Evolutionary conservation across 1,139 yeast species (phyloP), one percentile per base, ranked within the genome.

Genomic region (Pneumocystis canis): DNA sequence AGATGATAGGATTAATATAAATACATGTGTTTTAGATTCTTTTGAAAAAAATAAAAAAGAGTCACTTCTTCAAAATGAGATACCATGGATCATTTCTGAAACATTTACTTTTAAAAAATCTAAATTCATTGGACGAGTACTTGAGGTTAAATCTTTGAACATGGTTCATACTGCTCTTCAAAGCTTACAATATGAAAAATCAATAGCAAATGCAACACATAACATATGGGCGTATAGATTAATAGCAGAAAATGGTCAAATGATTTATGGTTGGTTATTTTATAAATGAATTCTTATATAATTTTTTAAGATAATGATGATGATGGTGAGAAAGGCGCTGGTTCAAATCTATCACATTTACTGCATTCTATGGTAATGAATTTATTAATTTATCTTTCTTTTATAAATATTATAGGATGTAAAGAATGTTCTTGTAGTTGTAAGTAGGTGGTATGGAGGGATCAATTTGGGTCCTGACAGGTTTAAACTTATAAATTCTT

Each of bases 321-420:
- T 71, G 98, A 92, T 71, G 98, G 98, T 3, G 99, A 92, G 71
- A 80, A 95, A 0, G 98, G 97, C 0, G 96, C 98, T 0, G 98
- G 99, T 31, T 61, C 59, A 14, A 62, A 64, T n/a, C 57, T 64
- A 47, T 63, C 64, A 65, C 78, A 75, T 78, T 82, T 75, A 85
- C 60, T 63, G 14, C 58, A 62, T 14, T 62, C 65, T 37, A 66
- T 63, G 65, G 65, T 63, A 62, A 16, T 86, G 6, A 30, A 37
- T 25, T 18, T 28, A 11, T 30, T 20, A 31, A 20, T 33, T 16
- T 20, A 18, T 56, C 18, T 16, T 62, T 40, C 47, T 16, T 39
- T 53, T 37, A 16, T 30, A 20, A 7, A 37, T 2, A 28, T 32
- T 16, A 11, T 18, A 67, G 89, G 92, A 87, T 70, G 86, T 82